Percentiles rank a stretch among this genome's conserved stretches.
phyloP scores from a whole-genome alignment of 202 grass and related monocot genomes.

The Panicum hallii region DNA sequence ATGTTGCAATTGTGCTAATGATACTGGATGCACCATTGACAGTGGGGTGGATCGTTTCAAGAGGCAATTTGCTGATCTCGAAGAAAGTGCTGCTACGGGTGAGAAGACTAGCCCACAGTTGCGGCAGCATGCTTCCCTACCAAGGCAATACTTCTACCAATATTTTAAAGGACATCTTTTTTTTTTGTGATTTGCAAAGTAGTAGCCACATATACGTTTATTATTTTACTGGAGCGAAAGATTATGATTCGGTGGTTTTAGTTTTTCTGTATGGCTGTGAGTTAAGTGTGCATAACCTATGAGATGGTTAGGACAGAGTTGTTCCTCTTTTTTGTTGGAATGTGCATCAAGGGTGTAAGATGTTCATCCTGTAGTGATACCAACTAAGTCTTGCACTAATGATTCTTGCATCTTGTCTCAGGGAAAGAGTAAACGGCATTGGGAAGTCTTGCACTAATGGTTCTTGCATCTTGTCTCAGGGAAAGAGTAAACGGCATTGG shows the following conservation, averaged over 20 bases:
- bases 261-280: slow-evolving; percentile 27
- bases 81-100: slow-evolving; percentile 75
- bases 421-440: too few species aligned
- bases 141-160: slow-evolving; percentile 61
- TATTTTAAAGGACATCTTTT: background rate
- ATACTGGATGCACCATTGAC: slow-evolving; percentile 41
- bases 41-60: slow-evolving; percentile 98
- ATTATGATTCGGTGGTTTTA: slow-evolving; percentile 16
- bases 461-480: slow-evolving; percentile 34
- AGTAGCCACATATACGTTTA: background rate
- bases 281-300: background rate
- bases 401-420: slow-evolving; percentile 33
- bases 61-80: slow-evolving; percentile 91
- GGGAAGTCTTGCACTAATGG: slow-evolving; percentile 33
- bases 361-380: slow-evolving; percentile 1
- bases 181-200: slow-evolving; percentile 20
- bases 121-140: slow-evolving; percentile 84
- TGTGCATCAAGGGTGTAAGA: background rate
- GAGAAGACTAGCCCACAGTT: slow-evolving; percentile 67
- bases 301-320: background rate
- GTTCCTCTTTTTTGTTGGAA: slow-evolving; percentile 11
- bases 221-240: slow-evolving; percentile 9
- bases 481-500: slow-evolving; percentile 50
- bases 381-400: slow-evolving; percentile 32
- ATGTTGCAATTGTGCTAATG: slow-evolving; percentile 32